A percentile compares a stretch with the other conserved stretches of the same genome.
phyloP scores from a whole-genome alignment of 495 filamentous ascomycete genomes.

The Hypoxylon lenormandii region DNA sequence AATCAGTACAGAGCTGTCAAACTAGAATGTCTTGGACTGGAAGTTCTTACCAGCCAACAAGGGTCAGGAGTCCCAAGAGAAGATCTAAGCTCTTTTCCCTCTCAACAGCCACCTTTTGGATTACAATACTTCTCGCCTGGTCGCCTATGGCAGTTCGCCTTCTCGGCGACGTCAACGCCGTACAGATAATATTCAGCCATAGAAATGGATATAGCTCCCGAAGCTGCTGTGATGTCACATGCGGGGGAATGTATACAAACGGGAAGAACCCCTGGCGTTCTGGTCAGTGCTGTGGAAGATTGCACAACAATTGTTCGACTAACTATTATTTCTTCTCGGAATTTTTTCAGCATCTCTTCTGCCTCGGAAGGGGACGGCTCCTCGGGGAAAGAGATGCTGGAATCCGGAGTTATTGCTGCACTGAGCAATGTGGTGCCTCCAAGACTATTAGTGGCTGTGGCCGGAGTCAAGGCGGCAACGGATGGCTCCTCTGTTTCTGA shows the following conservation, averaged over 20 bases:
- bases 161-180: slow-evolving; percentile 50
- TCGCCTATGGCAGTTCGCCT: slow-evolving; percentile 54
- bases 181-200: slow-evolving; percentile 67
- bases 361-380: slow-evolving; percentile 41
- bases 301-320: background rate
- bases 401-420: slow-evolving; percentile 16
- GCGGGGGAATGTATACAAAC: slow-evolving; percentile 55
- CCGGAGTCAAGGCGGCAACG: slow-evolving; percentile 6
- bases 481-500: slow-evolving; percentile 10
- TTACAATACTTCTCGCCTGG: slow-evolving; percentile 58
- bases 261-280: slow-evolving; percentile 44
- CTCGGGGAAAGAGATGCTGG: slow-evolving; percentile 13
- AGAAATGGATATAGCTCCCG: slow-evolving; percentile 63
- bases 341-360: slow-evolving; percentile 47
- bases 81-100: slow-evolving; percentile 66
- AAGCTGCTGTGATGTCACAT: slow-evolving; percentile 61
- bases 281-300: background rate
- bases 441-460: slow-evolving; percentile 13
- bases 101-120: slow-evolving; percentile 63
- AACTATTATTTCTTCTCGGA: slow-evolving; percentile 51
- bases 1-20: slow-evolving; percentile 1
- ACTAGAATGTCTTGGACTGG: slow-evolving; percentile 3
- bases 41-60: slow-evolving; percentile 59
- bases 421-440: slow-evolving; percentile 14
- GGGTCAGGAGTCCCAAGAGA: slow-evolving; percentile 65